A percentile compares a stretch with the other conserved stretches of the same genome.
Evolutionary conservation across 164 flowering plant genomes (phyloP).

Genomic region (Kalanchoe fedtschenkoi): DNA sequence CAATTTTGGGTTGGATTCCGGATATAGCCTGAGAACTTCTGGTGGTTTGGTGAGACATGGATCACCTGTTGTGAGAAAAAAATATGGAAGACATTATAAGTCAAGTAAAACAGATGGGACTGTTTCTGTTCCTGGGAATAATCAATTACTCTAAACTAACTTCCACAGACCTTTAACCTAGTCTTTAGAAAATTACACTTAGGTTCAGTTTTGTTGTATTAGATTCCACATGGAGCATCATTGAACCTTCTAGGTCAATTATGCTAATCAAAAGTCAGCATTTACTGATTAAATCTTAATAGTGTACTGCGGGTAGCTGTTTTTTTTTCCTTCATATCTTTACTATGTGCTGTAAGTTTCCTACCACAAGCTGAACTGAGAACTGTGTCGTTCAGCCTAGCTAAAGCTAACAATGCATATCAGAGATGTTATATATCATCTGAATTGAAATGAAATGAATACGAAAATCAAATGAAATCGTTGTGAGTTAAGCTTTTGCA

Average conservation of each 20-base stretch:
- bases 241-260: not conserved
- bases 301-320: not conserved
- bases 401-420: not conserved
- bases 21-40: not conserved
- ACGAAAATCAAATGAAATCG: not conserved
- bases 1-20: not conserved
- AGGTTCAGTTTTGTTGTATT: not conserved
- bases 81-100: not conserved
- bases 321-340: not conserved
- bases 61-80: not conserved
- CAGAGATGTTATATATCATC: not conserved
- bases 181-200: not conserved
- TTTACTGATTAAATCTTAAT: not conserved
- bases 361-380: not conserved
- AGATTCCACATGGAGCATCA: not conserved
- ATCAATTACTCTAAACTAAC: not conserved
- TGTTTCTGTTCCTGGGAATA: not conserved
- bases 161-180: not conserved
- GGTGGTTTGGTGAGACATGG: not conserved
- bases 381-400: no score
- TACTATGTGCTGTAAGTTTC: not conserved
- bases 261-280: not conserved
- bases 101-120: constrained; percentile 2
- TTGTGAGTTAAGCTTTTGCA: not conserved
- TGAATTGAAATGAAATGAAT: constrained; percentile 1